These are phyloP conservation scores for Solanum piurae DNA, from an alignment of 257 asterid species.

Conservation along the genomic window DNA sequence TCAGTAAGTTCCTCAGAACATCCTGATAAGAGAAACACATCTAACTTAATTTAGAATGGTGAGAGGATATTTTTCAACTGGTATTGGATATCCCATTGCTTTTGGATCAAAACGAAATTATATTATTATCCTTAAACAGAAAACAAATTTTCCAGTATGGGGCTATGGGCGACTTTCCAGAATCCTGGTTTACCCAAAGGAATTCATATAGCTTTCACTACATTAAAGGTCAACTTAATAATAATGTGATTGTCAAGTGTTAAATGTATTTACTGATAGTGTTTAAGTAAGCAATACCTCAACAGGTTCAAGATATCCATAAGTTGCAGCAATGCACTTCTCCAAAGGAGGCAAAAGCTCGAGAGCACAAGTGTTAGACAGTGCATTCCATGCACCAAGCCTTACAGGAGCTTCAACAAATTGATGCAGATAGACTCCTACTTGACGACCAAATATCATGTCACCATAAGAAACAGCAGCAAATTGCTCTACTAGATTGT, in stretches of 20 bases:
- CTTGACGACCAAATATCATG: conserved; percentile 68
- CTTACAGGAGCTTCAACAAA: conserved; percentile 66
- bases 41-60: background rate
- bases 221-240: background rate
- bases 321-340: conserved; percentile 43
- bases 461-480: conserved; percentile 95
- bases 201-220: background rate
- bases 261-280: background rate
- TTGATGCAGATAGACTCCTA: conserved; percentile 62
- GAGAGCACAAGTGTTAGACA: conserved; percentile 62
- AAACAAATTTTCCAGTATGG: background rate
- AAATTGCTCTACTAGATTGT: conserved; percentile 76
- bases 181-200: background rate
- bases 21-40: background rate
- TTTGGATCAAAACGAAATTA: background rate
- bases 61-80: background rate
- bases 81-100: background rate
- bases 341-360: conserved; percentile 73
- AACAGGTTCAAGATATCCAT: conserved; percentile 76
- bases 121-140: background rate
- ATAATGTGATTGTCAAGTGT: background rate
- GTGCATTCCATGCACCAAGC: conserved; percentile 72
- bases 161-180: background rate
- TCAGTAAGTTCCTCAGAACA: background rate
- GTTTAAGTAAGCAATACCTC: conserved; percentile 47